Evolutionary conservation across 257 asterid genomes (phyloP).

Genomic region (Solanum paucissectum): DNA sequence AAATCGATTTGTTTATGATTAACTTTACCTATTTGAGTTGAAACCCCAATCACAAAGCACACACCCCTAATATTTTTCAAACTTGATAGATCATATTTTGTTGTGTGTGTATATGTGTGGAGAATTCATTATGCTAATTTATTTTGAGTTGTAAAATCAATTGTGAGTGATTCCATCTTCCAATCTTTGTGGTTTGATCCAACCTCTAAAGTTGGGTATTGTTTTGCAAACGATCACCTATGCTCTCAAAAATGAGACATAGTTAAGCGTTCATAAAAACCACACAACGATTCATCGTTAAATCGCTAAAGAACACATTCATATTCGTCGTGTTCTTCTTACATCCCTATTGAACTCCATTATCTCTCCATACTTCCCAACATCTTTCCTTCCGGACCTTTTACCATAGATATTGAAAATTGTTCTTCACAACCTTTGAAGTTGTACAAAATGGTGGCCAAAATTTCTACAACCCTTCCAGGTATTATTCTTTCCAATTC

Average conservation of each 20-base stretch:
- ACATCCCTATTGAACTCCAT: no score
- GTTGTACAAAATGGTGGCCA: no score
- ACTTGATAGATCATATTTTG: neutral
- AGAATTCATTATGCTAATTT: neutral
- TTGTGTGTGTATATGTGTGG: neutral
- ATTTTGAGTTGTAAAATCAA: neutral
- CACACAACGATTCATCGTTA: neutral
- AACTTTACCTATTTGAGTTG: neutral
- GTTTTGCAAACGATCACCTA: neutral
- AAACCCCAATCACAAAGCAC: neutral
- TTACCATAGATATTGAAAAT: no score
- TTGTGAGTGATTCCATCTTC: neutral
- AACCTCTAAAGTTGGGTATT: neutral
- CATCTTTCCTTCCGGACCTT: no score
- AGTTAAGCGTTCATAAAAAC: neutral
- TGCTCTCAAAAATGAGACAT: neutral
- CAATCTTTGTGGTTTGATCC: neutral
- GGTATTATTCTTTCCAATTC: neutral
- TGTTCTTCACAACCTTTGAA: neutral
- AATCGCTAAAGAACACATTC: no score
- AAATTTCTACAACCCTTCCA: no score
- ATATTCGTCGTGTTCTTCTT: no score
- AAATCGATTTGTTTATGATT: neutral
- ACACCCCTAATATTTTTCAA: neutral
- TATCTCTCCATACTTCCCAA: no score